These are phyloP conservation scores for Russula abietina DNA, from an alignment of 768 basidiomycete species.

Conservation along the genomic window DNA sequence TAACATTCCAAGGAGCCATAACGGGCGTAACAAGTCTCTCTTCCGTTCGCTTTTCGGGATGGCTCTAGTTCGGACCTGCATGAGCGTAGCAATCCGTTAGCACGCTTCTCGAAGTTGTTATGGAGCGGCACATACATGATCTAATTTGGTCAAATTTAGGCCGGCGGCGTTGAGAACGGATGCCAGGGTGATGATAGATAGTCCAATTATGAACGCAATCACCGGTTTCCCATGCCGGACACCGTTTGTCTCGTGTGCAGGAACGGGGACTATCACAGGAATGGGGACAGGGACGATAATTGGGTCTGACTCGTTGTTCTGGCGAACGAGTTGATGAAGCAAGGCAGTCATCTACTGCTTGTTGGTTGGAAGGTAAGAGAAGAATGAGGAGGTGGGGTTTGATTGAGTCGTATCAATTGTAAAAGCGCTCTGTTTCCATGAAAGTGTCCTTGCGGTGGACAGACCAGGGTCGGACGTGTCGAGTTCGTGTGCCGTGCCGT, in stretches of 20 bases:
- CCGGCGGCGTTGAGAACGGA: constrained; percentile 88
- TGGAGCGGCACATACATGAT: constrained; percentile 48
- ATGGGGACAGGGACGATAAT: constrained; percentile 2
- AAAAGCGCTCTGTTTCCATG: constrained; percentile 2
- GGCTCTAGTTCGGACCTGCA: constrained; percentile 61
- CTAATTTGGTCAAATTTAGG: constrained; percentile 91
- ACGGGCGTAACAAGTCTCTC: constrained; percentile 73
- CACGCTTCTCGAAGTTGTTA: neutral
- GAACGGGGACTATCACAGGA: neutral
- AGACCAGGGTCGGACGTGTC: no score
- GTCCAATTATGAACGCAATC: constrained; percentile 75
- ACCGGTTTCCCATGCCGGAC: constrained; percentile 49
- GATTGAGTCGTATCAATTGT: neutral
- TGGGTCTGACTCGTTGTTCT: constrained; percentile 7
- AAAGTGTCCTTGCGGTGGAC: neutral
- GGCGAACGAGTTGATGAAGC: constrained; percentile 10
- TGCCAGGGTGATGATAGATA: constrained; percentile 76
- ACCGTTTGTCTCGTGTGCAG: neutral
- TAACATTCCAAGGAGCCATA: constrained; percentile 89
- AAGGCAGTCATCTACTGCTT: constrained; percentile 7
- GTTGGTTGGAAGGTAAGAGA: neutral
- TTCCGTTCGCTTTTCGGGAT: constrained; percentile 71
- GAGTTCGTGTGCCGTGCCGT: no score
- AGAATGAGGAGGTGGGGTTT: neutral
- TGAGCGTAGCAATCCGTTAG: neutral